Evolutionary conservation across 805 yeast genomes (phyloP).

Genomic region (Candida maris): DNA sequence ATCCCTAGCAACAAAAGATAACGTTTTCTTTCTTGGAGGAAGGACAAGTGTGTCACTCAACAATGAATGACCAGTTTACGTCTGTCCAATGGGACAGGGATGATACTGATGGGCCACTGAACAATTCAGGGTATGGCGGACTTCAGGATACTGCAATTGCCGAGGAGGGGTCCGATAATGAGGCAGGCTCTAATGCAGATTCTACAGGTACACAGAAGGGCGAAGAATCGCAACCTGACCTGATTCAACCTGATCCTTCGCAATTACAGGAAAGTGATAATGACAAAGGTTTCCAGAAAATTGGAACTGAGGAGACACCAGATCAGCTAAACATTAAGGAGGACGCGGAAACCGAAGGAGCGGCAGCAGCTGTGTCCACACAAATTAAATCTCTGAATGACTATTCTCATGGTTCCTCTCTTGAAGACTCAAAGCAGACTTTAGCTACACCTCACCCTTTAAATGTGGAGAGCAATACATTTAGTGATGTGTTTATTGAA

Average conservation of each 20-base stretch:
- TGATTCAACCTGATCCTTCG: slow-evolving; percentile 6
- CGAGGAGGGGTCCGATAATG: slow-evolving; percentile 8
- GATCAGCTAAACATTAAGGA: neutral
- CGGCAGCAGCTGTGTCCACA: neutral
- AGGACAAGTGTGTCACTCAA: too few species aligned
- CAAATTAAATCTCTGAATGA: neutral
- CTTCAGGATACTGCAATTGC: slow-evolving; percentile 1
- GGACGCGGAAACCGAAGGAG: neutral
- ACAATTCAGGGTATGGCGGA: neutral
- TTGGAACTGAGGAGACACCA: neutral
- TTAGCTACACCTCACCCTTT: neutral
- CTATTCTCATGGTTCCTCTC: too few species aligned
- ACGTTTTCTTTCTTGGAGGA: too few species aligned
- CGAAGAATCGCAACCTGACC: slow-evolving; percentile 10
- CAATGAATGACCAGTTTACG: slow-evolving; percentile 46
- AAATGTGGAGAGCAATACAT: neutral
- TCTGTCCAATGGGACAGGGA: slow-evolving; percentile 57
- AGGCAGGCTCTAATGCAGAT: slow-evolving; percentile 7
- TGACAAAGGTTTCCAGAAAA: neutral
- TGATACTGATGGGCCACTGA: slow-evolving; percentile 20
- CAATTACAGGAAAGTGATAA: neutral
- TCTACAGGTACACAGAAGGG: slow-evolving; percentile 3
- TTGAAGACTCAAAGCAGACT: neutral
- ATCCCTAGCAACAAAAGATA: too few species aligned
- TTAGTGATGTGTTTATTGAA: slow-evolving; percentile 28